Evolutionary conservation across 805 yeast species (phyloP), one percentile per base, ranked within the genome.

Genomic region (Candida jianshihensis): DNA sequence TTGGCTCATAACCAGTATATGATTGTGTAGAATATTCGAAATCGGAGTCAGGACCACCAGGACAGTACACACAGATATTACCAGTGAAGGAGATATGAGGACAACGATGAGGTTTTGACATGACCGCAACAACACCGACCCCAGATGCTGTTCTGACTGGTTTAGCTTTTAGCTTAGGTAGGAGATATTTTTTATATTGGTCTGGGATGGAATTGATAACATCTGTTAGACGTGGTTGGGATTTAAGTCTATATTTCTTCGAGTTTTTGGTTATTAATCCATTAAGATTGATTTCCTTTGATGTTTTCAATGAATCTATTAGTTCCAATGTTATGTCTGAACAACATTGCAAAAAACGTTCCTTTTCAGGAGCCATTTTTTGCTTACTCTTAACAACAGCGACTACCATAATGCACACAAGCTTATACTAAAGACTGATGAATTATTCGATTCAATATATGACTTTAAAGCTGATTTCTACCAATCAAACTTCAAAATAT

Each of bases 51-150:
- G 98, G 98, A 2, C 98, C 98, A 41, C 98, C 98, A 5, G 98
- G 98, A 64, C 98, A 92, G 58, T 84, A 92, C 11, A 92, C 98
- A 67, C 98, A 92, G 43, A 92, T 92, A 56, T 92, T 92, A 43
- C 98, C 98, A 0, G 98, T 92, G 59, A 92, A 92, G 16, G 98
- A 97, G 51, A 92, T 92, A 61, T 92, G 98, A 19, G 98, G 98
- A 62, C 98, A 92, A 64, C 98, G 73, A 60, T 92, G 98, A 3
- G 98, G 98, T 60, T 92, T 92, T 66, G 97, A 89, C 97, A 92
- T 92, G 22, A 92, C 97, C 0, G 98, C 98, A 31, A 92, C 97
- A 16, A 92, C 98, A 9, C 98, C 98, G 40, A 92, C 95, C 51
- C 98, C 98, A 10, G 95, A 84, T 0, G 98, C 98, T 0, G 98